Evolutionary conservation across 805 yeast species (phyloP).

Genomic region (Kregervanrija delftensis): DNA sequence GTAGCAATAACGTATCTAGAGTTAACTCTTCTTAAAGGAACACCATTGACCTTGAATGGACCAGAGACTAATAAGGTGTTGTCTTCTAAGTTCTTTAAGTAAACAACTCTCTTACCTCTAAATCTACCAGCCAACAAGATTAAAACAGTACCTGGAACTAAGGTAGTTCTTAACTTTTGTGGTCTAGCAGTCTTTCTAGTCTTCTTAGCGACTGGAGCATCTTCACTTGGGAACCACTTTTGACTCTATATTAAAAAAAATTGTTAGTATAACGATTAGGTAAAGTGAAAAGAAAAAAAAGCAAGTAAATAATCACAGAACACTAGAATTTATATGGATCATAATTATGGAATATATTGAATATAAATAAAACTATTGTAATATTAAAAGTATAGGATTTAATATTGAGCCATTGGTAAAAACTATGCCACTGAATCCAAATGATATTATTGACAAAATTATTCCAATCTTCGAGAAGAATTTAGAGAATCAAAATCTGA

Average conservation of each 20-base stretch:
- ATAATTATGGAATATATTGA: too few species aligned
- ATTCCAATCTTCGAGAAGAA: too few species aligned
- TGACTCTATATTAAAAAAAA: conserved; percentile 39
- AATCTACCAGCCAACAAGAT: conserved; percentile 98
- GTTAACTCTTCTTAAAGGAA: conserved; percentile 98
- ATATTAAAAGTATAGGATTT: too few species aligned
- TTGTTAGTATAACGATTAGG: conserved; percentile 9
- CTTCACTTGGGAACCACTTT: conserved; percentile 77
- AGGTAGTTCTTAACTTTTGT: conserved; percentile 90
- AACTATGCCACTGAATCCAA: too few species aligned
- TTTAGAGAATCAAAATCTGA: too few species aligned
- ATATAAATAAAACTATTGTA: too few species aligned
- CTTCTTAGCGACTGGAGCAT: conserved; percentile 79
- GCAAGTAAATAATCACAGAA: too few species aligned
- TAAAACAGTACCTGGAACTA: conserved; percentile 97
- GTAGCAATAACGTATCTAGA: conserved; percentile 99
- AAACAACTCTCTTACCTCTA: conserved; percentile 99
- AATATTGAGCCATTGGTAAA: too few species aligned
- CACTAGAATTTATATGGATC: too few species aligned
- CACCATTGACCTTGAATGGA: conserved; percentile 99
- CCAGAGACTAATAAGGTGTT: conserved; percentile 96
- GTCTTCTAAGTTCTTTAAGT: conserved; percentile 95
- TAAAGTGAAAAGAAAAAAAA: too few species aligned
- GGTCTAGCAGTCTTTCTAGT: conserved; percentile 89
- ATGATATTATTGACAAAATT: too few species aligned